Base-by-base conservation (phyloP, 192 early-diverging fungal species). In the Dissophora ornata region DNA sequence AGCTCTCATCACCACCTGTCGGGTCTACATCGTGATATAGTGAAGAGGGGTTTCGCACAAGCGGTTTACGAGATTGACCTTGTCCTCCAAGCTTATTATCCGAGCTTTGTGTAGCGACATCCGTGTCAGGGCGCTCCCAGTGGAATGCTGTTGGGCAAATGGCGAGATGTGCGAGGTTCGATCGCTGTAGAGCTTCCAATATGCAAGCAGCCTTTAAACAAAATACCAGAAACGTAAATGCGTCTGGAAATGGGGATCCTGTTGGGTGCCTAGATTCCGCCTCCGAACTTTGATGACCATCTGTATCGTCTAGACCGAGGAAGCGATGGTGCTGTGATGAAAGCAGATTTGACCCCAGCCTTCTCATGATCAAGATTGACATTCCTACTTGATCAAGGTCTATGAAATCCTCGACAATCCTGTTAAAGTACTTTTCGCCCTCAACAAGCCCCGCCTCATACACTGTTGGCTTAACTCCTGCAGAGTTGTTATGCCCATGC, bases 321-420 rank as follows among this genome's bases (percentile, higher is more conserved):
- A 62, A 77, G 7, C 45, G 51, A 28, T 62, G 53, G 21, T 67
- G 65, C 1, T 49, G 59, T 2, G 32, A 34, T 24, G 64, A 77
- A 30, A 77, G 59, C 12, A 77, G 30, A 29, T 77, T 67, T 21
- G 73, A 64, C 42, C 73, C 73, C 30, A 77, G 52, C 18, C 58
- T 58, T 19, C 59, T 51, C 65, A 62, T 51, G 26, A 77, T 67
- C 13, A 77, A 30, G 11, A 77, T 57, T 2, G 73, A 77, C 26
- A 57, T 77, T 4, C 57, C 45, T 2, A 41, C 26, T 4, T 62
- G 57, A 24, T 77, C 64, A 19, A 77, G 3, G 22, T 77, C 73
- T 7, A 77, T 11, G 54, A 77, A 77, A n/a, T 77, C 73, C 18
- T 67, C 73, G 7, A 77, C 73, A 6, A 56, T 57, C 40, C 73